Percentiles rank a stretch among this genome's conserved stretches.
Conservation (phyloP, 177 flowering plant genomes). For the Telopea speciosissima region DNA sequence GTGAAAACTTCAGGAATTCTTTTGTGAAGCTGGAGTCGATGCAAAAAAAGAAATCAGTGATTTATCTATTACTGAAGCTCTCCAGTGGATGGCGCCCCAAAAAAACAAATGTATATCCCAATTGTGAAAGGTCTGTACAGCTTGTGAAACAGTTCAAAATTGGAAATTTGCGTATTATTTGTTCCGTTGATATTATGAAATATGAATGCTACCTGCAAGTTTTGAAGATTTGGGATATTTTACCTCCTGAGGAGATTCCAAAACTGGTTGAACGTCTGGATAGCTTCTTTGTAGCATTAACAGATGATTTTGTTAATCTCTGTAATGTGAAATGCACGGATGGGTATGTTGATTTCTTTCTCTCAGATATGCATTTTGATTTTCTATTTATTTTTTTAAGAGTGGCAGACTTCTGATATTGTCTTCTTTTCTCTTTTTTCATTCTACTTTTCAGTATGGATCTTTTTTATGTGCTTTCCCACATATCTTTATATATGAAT, state of each 20-base stretch:
- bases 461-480: too few species aligned
- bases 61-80: slow-evolving; percentile 43
- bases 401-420: too few species aligned
- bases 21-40: slow-evolving; percentile 23
- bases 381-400: too few species aligned
- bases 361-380: background rate
- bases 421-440: too few species aligned
- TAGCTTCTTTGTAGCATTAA: slow-evolving; percentile 33
- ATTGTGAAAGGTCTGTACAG: slow-evolving; percentile 36
- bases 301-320: slow-evolving; percentile 41
- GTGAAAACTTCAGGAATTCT: slow-evolving; percentile 19
- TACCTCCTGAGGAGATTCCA: slow-evolving; percentile 44
- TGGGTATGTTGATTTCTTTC: slow-evolving; percentile 35
- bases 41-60: slow-evolving; percentile 26
- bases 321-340: slow-evolving; percentile 45
- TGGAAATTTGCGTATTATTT: slow-evolving; percentile 37
- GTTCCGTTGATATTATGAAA: slow-evolving; percentile 49
- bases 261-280: slow-evolving; percentile 47
- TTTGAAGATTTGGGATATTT: slow-evolving; percentile 60
- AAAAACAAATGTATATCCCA: slow-evolving; percentile 20
- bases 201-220: slow-evolving; percentile 42
- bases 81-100: slow-evolving; percentile 69
- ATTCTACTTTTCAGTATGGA: too few species aligned
- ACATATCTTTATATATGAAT: too few species aligned
- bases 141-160: slow-evolving; percentile 50